These are phyloP conservation scores for Ascomycota sp. DNA, from an alignment of 2,329 filamentous ascomycete species.

Conservation along the genomic window DNA sequence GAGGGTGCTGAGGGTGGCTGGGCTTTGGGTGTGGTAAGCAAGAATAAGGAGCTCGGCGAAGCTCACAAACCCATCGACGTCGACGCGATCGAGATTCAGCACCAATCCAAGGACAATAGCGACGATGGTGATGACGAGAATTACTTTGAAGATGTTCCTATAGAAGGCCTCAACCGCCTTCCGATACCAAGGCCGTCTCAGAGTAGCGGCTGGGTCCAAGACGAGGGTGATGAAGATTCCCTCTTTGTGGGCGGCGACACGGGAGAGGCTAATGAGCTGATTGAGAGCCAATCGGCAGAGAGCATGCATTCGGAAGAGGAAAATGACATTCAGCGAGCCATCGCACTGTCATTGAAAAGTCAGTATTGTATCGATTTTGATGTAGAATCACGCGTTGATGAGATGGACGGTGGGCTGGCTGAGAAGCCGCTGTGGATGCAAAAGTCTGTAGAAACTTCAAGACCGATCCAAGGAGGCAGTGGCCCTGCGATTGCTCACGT, in stretches of 20 bases:
- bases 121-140: conserved; percentile 49
- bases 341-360: conserved; percentile 65
- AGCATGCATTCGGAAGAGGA: conserved; percentile 17
- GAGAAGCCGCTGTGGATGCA: conserved; percentile 32
- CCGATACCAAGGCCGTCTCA: conserved; percentile 31
- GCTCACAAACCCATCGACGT: conserved; percentile 83
- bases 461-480: conserved; percentile 27
- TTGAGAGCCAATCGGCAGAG: conserved; percentile 16
- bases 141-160: conserved; percentile 80
- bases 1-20: conserved; percentile 88
- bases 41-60: conserved; percentile 58
- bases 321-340: conserved; percentile 57
- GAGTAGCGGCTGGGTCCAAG: conserved; percentile 6
- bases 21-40: conserved; percentile 84
- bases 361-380: conserved; percentile 21
- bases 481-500: conserved; percentile 50
- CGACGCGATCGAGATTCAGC: conserved; percentile 42
- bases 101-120: conserved; percentile 35
- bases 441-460: conserved; percentile 26
- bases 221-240: conserved; percentile 25
- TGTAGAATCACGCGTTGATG: conserved; percentile 15
- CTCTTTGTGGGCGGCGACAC: conserved; percentile 22
- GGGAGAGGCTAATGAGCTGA: conserved; percentile 5
- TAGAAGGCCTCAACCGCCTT: conserved; percentile 71
- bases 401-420: conserved; percentile 28